Conservation (phyloP, 75 land plant genomes). For the Selaginella tamariscina region DNA sequence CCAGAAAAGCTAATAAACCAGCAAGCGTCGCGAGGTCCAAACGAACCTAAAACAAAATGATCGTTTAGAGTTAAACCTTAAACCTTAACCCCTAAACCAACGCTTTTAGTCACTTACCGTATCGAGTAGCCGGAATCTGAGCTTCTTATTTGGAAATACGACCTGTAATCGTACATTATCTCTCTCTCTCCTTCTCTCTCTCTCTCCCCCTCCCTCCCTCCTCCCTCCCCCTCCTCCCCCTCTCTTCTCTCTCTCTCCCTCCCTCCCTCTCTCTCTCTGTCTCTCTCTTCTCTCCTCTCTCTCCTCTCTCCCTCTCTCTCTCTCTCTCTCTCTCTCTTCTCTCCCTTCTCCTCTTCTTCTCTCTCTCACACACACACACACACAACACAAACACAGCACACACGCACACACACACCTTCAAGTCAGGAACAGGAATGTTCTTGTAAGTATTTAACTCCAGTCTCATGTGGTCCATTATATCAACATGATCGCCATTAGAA, state of each 20-base stretch:
- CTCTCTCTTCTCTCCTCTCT: too few species aligned
- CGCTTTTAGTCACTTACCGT: too few species aligned
- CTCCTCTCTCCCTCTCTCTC: too few species aligned
- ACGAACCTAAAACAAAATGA: slow-evolving; percentile 40
- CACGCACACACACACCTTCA: slow-evolving; percentile 36
- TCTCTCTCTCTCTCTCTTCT: too few species aligned
- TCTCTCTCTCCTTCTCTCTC: neutral
- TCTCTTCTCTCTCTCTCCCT: too few species aligned
- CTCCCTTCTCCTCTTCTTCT: too few species aligned
- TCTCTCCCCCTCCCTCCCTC: too few species aligned
- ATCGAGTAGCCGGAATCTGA: slow-evolving; percentile 84
- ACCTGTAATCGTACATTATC: slow-evolving; percentile 37
- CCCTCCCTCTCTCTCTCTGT: too few species aligned
- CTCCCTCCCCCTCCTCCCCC: too few species aligned
- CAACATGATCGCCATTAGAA: slow-evolving; percentile 15
- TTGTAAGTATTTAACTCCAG: slow-evolving; percentile 67
- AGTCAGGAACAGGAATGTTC: slow-evolving; percentile 84
- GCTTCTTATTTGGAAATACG: slow-evolving; percentile 86
- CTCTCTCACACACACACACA: too few species aligned
- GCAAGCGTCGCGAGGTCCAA: slow-evolving; percentile 76
- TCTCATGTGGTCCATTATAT: slow-evolving; percentile 24
- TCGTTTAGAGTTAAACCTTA: neutral
- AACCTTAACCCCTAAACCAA: too few species aligned
- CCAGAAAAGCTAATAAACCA: slow-evolving; percentile 69
- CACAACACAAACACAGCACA: too few species aligned